Conservation (phyloP, 306 rosid species). For the Carpinus fangiana region DNA sequence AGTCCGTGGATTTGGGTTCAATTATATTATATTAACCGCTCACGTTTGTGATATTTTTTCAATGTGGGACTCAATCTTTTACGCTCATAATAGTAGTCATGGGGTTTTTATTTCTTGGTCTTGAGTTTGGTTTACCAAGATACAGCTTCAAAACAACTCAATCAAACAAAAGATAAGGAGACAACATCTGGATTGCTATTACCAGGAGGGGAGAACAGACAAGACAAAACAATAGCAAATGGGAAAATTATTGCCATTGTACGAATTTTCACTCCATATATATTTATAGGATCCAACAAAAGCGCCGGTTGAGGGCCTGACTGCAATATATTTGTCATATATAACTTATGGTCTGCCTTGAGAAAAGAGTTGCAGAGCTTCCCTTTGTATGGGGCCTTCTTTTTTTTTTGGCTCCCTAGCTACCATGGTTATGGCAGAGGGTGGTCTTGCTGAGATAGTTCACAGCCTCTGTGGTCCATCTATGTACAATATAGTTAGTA, state of each 20-base stretch:
- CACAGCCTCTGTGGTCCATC: conserved; percentile 24
- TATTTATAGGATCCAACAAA: conserved; percentile 20
- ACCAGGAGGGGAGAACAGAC: not conserved
- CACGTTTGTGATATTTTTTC: too few species aligned
- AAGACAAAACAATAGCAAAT: not conserved
- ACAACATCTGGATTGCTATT: too few species aligned
- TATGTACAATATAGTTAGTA: not conserved
- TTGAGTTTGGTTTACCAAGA: not conserved
- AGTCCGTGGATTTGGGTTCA: too few species aligned
- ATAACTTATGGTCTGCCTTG: not conserved
- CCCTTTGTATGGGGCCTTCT: not conserved
- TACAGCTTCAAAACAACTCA: too few species aligned
- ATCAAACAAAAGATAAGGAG: too few species aligned
- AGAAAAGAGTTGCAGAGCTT: conserved; percentile 13
- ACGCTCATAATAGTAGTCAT: too few species aligned
- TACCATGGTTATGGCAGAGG: conserved; percentile 26
- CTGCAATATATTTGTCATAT: not conserved
- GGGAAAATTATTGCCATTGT: not conserved
- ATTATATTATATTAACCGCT: too few species aligned
- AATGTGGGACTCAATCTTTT: too few species aligned
- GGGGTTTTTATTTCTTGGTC: not conserved
- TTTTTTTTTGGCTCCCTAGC: conserved; percentile 6
- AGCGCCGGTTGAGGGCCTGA: conserved; percentile 14
- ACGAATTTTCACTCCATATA: not conserved
- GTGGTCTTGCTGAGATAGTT: conserved; percentile 4